Evolutionary conservation across 164 flowering plant species (phyloP), one percentile per base, ranked within the genome.

Genomic region (Amborella trichopoda): DNA sequence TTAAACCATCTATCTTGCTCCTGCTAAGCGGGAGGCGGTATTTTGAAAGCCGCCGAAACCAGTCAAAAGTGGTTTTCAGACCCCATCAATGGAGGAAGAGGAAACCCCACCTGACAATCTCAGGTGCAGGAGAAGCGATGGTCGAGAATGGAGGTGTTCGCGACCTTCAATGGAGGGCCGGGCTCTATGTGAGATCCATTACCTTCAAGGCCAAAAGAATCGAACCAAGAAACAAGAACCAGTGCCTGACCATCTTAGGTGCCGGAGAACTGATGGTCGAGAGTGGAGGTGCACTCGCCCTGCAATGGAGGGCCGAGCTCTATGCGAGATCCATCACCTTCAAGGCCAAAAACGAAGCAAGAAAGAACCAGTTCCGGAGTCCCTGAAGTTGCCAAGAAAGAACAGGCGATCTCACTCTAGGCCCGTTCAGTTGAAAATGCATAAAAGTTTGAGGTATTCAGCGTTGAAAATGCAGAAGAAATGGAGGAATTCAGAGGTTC

Each of bases 111-210:
- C 67, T 20, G 67, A 59, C 20, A 26, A 60, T 28, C 60, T 48
- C 27, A 60, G 65, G 16, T 65, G 69, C 45, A 50, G 47, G 27
- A 52, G 69, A 36, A 60, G 23, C n/a, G 69, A 65, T 18, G 69
- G 69, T 1, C 49, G 55, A 34, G 51, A 57, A 27, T 65, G 69
- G 69, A 42, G 69, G 50, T 65, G 69, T 16, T 37, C 30, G 28
- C 55, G 59, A 32, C 30, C 48, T 12, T 66, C 49, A 21, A 58
- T 60, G 70, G 75, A 73, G 0, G 57, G 58, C 26, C 54, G 52
- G 49, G 74, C 65, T 58, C 62, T 74, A 44, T 81, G 91, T 52
- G 80, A 72, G 34, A 38, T 70, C 21, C 87, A 83, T 46, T 48
- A 68, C 46, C 65, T 73, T 14, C 93, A 79, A 41, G n/a, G n/a